Evolutionary conservation across 805 yeast genomes (phyloP).

Genomic region (Pichia eremophila): DNA sequence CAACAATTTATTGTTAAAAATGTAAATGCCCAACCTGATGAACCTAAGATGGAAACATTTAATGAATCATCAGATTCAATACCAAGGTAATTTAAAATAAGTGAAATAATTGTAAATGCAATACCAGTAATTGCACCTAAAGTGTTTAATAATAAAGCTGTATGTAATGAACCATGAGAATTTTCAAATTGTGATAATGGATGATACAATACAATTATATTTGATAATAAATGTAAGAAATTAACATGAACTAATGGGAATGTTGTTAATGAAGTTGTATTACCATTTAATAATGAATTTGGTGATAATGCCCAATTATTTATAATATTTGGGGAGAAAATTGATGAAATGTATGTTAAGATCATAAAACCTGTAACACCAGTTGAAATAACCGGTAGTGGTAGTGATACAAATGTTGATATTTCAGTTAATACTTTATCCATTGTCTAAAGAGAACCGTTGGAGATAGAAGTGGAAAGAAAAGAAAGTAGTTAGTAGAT

Average conservation of each 20-base stretch:
- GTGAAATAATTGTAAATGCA: constrained; percentile 42
- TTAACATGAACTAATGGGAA: constrained; percentile 66
- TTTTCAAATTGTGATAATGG: constrained; percentile 60
- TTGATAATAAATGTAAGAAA: constrained; percentile 51
- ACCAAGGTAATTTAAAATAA: constrained; percentile 44
- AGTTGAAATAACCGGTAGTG: constrained; percentile 7
- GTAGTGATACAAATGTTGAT: neutral
- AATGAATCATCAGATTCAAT: constrained; percentile 44
- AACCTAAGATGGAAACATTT: constrained; percentile 47
- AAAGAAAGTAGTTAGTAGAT: no score
- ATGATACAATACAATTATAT: constrained; percentile 46
- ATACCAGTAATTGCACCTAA: constrained; percentile 61
- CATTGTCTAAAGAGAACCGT: no score
- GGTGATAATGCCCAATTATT: constrained; percentile 45
- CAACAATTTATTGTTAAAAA: constrained; percentile 55
- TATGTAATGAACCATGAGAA: constrained; percentile 72
- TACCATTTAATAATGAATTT: constrained; percentile 35
- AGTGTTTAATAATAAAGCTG: constrained; percentile 70
- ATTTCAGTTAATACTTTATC: no score
- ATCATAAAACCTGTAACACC: constrained; percentile 35
- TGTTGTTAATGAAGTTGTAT: constrained; percentile 50
- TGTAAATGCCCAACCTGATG: constrained; percentile 68
- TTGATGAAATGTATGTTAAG: constrained; percentile 32
- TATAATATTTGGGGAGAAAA: constrained; percentile 19
- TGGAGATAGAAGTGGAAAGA: no score